Evolutionary conservation across 148 eudicot genomes (phyloP).

Genomic region (Cornus controversa): DNA sequence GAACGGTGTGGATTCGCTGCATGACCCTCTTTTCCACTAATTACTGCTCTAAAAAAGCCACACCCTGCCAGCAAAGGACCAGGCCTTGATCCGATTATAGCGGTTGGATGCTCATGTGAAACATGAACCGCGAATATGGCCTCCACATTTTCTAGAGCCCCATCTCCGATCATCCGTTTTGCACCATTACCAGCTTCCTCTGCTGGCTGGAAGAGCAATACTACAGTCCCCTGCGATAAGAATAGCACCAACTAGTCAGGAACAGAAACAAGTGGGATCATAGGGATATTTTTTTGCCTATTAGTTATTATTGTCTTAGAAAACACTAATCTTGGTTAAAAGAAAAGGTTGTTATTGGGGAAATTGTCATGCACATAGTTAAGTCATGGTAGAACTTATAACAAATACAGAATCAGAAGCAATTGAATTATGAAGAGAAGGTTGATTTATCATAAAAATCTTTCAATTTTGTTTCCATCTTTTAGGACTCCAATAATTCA

Average conservation of each 20-base stretch:
- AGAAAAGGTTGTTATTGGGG: not conserved
- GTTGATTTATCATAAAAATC: not conserved
- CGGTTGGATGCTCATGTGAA: slow-evolving; percentile 46
- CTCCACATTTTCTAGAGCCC: slow-evolving; percentile 65
- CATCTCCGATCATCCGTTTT: slow-evolving; percentile 63
- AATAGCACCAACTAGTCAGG: not conserved
- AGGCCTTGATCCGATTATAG: slow-evolving; percentile 57
- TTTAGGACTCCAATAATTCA: too few species aligned
- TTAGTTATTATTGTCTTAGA: too few species aligned
- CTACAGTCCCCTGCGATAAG: slow-evolving; percentile 56
- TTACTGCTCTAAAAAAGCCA: slow-evolving; percentile 64
- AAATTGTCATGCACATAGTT: not conserved
- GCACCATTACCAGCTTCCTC: slow-evolving; percentile 89
- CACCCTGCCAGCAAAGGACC: slow-evolving; percentile 82
- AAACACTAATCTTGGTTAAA: too few species aligned
- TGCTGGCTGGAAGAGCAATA: slow-evolving; percentile 75
- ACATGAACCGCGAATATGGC: slow-evolving; percentile 78
- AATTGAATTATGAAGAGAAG: not conserved
- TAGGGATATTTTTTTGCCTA: too few species aligned
- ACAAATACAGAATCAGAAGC: too few species aligned
- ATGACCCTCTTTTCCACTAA: slow-evolving; percentile 29
- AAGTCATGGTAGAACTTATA: not conserved
- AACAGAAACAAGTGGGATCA: too few species aligned
- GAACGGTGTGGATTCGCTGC: slow-evolving; percentile 22
- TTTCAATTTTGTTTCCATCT: not conserved